These are phyloP conservation scores for Juglanconis juglandina DNA, from an alignment of 2,329 filamentous ascomycete species.

Conservation along the genomic window DNA sequence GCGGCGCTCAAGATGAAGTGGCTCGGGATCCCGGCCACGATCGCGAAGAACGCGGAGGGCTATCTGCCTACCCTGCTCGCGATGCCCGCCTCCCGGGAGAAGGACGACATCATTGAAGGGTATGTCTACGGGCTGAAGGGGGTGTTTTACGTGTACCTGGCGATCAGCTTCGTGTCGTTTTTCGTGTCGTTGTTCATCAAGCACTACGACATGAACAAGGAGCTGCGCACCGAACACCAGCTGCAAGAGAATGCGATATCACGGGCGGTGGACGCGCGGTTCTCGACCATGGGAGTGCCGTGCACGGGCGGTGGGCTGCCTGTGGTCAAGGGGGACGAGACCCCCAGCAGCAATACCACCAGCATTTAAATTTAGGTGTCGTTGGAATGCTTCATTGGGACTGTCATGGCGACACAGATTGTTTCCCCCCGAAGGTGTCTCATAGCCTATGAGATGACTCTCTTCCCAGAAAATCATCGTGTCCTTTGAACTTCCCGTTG, in stretches of 20 bases:
- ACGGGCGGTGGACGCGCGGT: constrained; percentile 11
- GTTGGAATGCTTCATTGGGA: not conserved
- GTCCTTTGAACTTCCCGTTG: too few species aligned
- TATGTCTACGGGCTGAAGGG: constrained; percentile 53
- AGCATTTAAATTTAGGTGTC: not conserved
- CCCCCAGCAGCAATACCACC: not conserved
- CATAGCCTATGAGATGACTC: too few species aligned
- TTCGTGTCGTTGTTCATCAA: constrained; percentile 50
- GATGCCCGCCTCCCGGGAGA: constrained; percentile 20
- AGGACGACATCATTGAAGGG: constrained; percentile 24
- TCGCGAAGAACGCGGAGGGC: constrained; percentile 28
- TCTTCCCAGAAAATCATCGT: too few species aligned
- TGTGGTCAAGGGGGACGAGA: not conserved
- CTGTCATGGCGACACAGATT: not conserved
- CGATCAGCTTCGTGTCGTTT: constrained; percentile 46
- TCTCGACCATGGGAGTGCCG: not conserved
- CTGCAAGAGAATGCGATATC: constrained; percentile 31
- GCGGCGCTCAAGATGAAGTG: constrained; percentile 31
- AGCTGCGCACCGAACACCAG: constrained; percentile 45
- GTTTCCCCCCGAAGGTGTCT: too few species aligned
- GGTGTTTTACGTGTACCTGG: constrained; percentile 53
- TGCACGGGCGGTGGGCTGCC: not conserved
- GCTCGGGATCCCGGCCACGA: constrained; percentile 27
- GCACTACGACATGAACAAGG: constrained; percentile 44
- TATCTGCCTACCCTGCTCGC: constrained; percentile 22